A percentile compares a stretch with the other conserved stretches of the same genome.
Evolutionary conservation across 768 basidiomycete genomes (phyloP).

Genomic region (Sporobolomyces roseus): DNA sequence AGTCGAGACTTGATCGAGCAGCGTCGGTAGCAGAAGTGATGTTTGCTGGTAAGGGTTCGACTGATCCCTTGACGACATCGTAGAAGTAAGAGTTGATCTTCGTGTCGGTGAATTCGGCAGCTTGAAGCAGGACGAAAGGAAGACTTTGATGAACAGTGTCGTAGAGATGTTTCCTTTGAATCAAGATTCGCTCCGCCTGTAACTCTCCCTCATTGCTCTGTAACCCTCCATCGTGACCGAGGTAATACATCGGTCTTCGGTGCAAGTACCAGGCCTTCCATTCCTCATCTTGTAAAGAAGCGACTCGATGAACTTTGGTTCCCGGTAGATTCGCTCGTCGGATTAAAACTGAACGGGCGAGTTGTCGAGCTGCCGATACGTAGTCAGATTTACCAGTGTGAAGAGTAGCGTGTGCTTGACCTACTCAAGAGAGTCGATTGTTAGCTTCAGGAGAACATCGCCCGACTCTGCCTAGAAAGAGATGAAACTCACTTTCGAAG

Average conservation of each 20-base stretch:
- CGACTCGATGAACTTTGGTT: slow-evolving; percentile 55
- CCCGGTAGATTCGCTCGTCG: slow-evolving; percentile 54
- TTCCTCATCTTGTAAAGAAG: slow-evolving; percentile 52
- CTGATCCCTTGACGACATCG: slow-evolving; percentile 42
- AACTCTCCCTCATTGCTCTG: slow-evolving; percentile 33
- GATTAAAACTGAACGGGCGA: slow-evolving; percentile 58
- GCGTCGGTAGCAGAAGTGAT: slow-evolving; percentile 17
- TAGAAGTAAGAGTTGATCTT: slow-evolving; percentile 66
- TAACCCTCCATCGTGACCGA: slow-evolving; percentile 58
- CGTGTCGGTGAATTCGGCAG: slow-evolving; percentile 61
- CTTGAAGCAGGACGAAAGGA: slow-evolving; percentile 57
- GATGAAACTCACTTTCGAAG: slow-evolving; percentile 57
- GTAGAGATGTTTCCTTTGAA: slow-evolving; percentile 57
- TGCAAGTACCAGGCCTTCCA: slow-evolving; percentile 55
- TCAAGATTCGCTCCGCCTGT: slow-evolving; percentile 49
- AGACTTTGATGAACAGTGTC: slow-evolving; percentile 56
- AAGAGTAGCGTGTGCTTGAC: slow-evolving; percentile 53
- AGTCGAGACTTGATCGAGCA: slow-evolving; percentile 18
- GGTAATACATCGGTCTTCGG: slow-evolving; percentile 63
- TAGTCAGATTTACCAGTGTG: slow-evolving; percentile 51
- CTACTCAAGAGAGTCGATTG: slow-evolving; percentile 47
- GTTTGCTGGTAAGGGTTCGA: slow-evolving; percentile 16
- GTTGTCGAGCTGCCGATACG: slow-evolving; percentile 52
- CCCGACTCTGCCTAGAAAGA: neutral
- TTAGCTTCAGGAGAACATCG: too few species aligned